Conservation (phyloP, 495 filamentous ascomycete species). For the Aspergillus ostianus region DNA sequence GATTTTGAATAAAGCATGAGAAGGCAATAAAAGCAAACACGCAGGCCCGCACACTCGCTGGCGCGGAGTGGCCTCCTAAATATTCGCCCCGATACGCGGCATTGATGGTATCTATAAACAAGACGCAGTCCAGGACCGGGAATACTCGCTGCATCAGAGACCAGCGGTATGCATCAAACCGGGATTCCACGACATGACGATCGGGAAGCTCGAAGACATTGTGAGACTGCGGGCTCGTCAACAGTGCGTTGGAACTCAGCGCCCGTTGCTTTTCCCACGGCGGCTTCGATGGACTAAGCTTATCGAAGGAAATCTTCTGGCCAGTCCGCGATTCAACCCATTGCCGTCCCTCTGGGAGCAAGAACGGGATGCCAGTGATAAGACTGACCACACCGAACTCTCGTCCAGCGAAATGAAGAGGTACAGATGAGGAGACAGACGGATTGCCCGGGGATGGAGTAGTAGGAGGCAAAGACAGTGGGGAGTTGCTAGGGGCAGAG, state of each 20-base stretch:
- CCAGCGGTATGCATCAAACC: conserved; percentile 26
- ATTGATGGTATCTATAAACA: conserved; percentile 43
- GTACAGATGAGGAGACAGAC: conserved; percentile 31
- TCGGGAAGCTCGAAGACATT: conserved; percentile 33
- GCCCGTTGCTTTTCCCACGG: conserved; percentile 39
- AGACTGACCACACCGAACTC: conserved; percentile 46
- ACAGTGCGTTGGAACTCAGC: conserved; percentile 22
- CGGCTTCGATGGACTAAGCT: conserved; percentile 29
- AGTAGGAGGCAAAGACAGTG: neutral
- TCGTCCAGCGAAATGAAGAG: conserved; percentile 49
- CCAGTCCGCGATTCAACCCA: conserved; percentile 50
- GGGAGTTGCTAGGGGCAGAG: neutral
- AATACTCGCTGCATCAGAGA: conserved; percentile 42
- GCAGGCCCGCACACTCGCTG: conserved; percentile 36
- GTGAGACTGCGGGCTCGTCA: conserved; percentile 23
- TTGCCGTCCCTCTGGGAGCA: conserved; percentile 43
- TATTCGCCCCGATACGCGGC: conserved; percentile 35
- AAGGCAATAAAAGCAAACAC: conserved; percentile 47
- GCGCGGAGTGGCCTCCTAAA: conserved; percentile 14
- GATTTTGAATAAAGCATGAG: conserved; percentile 27
- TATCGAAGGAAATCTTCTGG: conserved; percentile 36
- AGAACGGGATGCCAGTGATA: conserved; percentile 46
- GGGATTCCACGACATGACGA: conserved; percentile 15
- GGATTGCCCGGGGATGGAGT: conserved; percentile 11
- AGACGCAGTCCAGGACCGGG: conserved; percentile 37